Percentiles rank a stretch among this genome's conserved stretches.
Conservation (phyloP, 257 asterid species). For the Cordia subcordata region DNA sequence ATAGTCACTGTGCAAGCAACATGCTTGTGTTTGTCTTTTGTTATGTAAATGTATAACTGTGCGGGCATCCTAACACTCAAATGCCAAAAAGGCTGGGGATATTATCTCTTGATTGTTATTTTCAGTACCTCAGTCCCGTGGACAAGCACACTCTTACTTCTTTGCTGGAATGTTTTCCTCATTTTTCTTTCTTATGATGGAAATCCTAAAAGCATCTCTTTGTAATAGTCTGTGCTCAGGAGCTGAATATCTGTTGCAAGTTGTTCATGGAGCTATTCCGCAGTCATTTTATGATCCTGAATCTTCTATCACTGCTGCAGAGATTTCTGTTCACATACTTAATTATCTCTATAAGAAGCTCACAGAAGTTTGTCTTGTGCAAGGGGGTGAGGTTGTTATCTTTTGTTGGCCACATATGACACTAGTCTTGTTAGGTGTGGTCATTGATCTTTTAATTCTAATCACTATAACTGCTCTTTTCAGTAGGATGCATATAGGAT, state of each 20-base stretch:
- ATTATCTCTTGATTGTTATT: no score
- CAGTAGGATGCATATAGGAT: constrained; percentile 89
- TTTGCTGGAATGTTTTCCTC: no score
- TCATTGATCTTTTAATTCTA: background rate
- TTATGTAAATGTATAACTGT: no score
- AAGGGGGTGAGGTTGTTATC: constrained; percentile 87
- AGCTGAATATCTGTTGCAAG: constrained; percentile 78
- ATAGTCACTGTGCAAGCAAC: no score
- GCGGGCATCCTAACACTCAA: no score
- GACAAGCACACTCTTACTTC: no score
- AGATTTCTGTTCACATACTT: constrained; percentile 61
- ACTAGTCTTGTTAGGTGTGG: background rate
- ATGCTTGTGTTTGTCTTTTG: no score
- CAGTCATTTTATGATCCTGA: constrained; percentile 44
- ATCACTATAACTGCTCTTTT: constrained; percentile 22
- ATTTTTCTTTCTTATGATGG: no score
- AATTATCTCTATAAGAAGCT: constrained; percentile 77
- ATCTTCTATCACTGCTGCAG: constrained; percentile 50
- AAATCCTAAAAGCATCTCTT: constrained; percentile 23
- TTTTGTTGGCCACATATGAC: constrained; percentile 13
- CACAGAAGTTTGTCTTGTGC: constrained; percentile 84
- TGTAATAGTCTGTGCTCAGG: constrained; percentile 79
- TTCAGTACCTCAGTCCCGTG: no score
- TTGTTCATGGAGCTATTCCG: constrained; percentile 76
- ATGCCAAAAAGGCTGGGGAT: no score